Evolutionary conservation across 106 monocot species (phyloP), one percentile per base, ranked within the genome.

Genomic region (Cymbidium sinense): DNA sequence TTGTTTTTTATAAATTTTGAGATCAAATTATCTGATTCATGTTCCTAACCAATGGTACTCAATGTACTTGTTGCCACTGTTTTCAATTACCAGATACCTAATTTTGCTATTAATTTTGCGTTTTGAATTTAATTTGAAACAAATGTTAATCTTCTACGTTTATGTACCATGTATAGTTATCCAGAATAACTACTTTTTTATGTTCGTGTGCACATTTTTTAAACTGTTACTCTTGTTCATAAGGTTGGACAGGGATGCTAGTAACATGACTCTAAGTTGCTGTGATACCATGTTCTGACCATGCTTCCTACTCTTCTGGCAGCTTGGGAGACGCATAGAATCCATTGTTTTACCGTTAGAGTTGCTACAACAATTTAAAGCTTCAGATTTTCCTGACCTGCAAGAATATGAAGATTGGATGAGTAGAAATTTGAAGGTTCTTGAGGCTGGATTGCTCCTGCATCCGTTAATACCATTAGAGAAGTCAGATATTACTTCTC

Each of bases 261-360:
- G n/a, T 5, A 54, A n/a, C n/a, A 54, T 54, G 54, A 54, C 54
- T 23, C 23, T 25, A 61, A 61, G 27, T n/a, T 25, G n/a, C 47
- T 47, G 47, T 47, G 25, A 44, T 62, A 62, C 58, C 61, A 62
- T 62, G 27, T 33, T 28, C 34, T 69, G 69, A 69, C 34, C 10
- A 12, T 69, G 69, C 12, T 69, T 33, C 3, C 25, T 69, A 3
- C 17, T 69, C 15, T 11, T 67, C 21, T 61, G 19, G 67, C 86
- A 96, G 96, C 85, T 96, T 62, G 96, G 96, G 9, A 93, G 83
- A 31, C 96, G 96, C 21, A 81, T 86, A 30, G 96, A 94, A 50
- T 86, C 88, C 2, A 91, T 91, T 84, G 91, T 89, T 50, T 70
- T 91, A 55, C 91, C 91, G n/a, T 50, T 96, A 50, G 96, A 96